phyloP scores from a whole-genome alignment of 352 stramenopile genomes.

The Globisporangium echinulatum region DNA sequence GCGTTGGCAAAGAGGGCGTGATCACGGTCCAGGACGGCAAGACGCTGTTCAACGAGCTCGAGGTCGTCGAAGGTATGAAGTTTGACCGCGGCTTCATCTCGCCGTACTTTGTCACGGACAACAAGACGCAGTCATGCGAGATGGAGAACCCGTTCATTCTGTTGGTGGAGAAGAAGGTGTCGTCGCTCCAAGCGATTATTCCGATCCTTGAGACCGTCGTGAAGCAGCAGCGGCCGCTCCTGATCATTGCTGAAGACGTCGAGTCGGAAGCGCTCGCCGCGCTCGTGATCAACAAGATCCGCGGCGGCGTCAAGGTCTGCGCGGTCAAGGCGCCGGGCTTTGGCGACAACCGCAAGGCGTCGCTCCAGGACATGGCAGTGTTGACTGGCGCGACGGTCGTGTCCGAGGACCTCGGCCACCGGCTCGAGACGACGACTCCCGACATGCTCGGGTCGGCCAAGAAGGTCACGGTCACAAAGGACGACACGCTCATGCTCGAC shows the following conservation, averaged over 20 bases:
- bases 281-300: slow-evolving; percentile 99
- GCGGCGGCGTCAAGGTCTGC: slow-evolving; percentile 98
- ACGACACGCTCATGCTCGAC: slow-evolving; percentile 98
- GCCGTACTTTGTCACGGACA: slow-evolving; percentile 99
- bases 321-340: slow-evolving; percentile 99
- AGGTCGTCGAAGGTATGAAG: slow-evolving; percentile 99
- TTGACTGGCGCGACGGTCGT: slow-evolving; percentile 97
- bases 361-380: slow-evolving; percentile 99
- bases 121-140: slow-evolving; percentile 98
- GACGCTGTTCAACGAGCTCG: slow-evolving; percentile 98
- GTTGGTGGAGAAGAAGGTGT: slow-evolving; percentile 99
- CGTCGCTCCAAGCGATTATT: slow-evolving; percentile 94
- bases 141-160: slow-evolving; percentile 99
- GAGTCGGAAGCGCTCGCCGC: slow-evolving; percentile 98
- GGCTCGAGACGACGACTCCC: slow-evolving; percentile 94
- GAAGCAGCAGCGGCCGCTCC: slow-evolving; percentile 93
- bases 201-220: slow-evolving; percentile 97
- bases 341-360: slow-evolving; percentile 99
- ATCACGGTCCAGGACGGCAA: slow-evolving; percentile 99
- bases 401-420: slow-evolving; percentile 98
- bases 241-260: slow-evolving; percentile 99
- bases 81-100: slow-evolving; percentile 99
- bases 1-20: slow-evolving; percentile 98
- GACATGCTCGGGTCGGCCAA: slow-evolving; percentile 95
- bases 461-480: slow-evolving; percentile 97